Percentiles rank a stretch among this genome's conserved stretches.
phyloP scores from a whole-genome alignment of 2,329 filamentous ascomycete genomes.

The Helicocarpus griseus region DNA sequence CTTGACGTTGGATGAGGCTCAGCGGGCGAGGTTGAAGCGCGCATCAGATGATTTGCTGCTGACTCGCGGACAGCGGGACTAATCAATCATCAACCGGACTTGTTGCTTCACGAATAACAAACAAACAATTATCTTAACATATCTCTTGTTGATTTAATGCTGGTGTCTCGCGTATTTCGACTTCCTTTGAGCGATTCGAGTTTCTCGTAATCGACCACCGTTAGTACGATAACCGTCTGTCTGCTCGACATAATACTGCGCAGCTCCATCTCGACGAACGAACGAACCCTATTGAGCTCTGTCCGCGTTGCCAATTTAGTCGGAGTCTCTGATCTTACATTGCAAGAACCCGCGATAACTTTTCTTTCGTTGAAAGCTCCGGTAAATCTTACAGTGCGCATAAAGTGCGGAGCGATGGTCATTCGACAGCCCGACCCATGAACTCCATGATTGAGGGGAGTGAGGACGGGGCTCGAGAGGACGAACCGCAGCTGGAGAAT shows the following conservation, averaged over 20 bases:
- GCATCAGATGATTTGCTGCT: neutral
- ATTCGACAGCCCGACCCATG: conserved; percentile 49
- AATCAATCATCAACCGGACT: too few species aligned
- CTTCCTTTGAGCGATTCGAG: neutral
- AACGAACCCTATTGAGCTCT: neutral
- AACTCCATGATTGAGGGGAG: conserved; percentile 57
- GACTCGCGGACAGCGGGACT: neutral
- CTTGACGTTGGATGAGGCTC: neutral
- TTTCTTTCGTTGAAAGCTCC: neutral
- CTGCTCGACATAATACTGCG: neutral
- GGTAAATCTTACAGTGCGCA: conserved; percentile 2
- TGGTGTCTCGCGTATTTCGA: neutral
- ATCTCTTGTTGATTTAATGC: neutral
- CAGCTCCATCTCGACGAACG: neutral
- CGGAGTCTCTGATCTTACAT: neutral
- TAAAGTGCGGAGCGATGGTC: conserved; percentile 41
- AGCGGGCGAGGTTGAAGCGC: neutral
- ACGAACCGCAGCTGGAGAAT: conserved; percentile 39
- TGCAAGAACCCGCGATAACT: neutral
- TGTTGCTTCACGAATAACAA: too few species aligned
- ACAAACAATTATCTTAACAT: neutral
- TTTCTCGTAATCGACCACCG: neutral
- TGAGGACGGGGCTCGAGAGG: conserved; percentile 51
- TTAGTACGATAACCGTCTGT: neutral
- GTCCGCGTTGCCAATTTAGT: neutral